phyloP scores from a whole-genome alignment of 306 rosid genomes.

The Dalbergia cochinchinensis region DNA sequence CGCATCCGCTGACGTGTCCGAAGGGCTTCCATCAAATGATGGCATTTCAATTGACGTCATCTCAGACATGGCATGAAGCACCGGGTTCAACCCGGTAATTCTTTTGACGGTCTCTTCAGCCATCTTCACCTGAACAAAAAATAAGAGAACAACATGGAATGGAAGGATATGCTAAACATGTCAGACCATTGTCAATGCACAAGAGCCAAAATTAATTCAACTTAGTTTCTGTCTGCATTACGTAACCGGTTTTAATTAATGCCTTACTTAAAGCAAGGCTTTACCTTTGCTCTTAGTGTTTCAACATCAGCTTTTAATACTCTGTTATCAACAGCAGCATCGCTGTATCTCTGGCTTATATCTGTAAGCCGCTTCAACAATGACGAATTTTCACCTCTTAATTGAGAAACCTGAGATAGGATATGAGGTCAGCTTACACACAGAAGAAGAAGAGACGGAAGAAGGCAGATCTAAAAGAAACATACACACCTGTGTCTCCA shows the following conservation, averaged over 20 bases:
- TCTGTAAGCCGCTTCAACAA: constrained; percentile 78
- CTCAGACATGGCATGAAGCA: constrained; percentile 68
- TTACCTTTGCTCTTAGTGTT: constrained; percentile 95
- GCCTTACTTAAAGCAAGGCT: constrained; percentile 9
- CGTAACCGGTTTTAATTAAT: background rate
- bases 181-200: constrained; percentile 23
- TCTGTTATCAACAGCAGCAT: constrained; percentile 87
- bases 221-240: background rate
- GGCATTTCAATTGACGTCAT: constrained; percentile 67
- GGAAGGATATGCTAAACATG: constrained; percentile 34
- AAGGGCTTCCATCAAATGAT: constrained; percentile 69
- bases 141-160: background rate
- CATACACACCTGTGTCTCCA: constrained; percentile 76
- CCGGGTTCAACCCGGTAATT: constrained; percentile 67
- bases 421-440: constrained; percentile 41
- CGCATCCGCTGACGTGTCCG: constrained; percentile 79
- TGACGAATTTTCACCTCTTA: constrained; percentile 86
- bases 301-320: constrained; percentile 88
- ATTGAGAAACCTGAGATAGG: constrained; percentile 71
- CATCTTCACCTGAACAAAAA: constrained; percentile 80
- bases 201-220: constrained; percentile 1
- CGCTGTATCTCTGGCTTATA: constrained; percentile 66
- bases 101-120: constrained; percentile 85
- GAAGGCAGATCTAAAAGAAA: background rate
- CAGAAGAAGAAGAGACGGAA: background rate